A percentile compares a stretch with the other conserved stretches of the same genome.
Conservation (phyloP, 2,329 filamentous ascomycete genomes). For the Epichloe brachyelytri region DNA sequence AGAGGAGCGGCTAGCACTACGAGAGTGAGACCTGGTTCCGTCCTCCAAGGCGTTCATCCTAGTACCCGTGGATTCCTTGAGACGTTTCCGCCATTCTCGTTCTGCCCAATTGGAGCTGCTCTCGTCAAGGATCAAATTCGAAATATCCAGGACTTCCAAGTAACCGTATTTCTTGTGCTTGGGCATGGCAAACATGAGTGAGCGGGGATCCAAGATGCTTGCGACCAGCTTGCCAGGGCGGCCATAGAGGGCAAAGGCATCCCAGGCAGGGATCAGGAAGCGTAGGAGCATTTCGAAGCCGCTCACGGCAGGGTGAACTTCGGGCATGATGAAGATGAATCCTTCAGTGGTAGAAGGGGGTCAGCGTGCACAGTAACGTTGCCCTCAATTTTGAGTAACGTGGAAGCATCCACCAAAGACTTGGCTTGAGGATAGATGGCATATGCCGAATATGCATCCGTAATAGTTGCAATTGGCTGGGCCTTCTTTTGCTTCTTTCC, state of each 20-base stretch:
- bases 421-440: constrained; percentile 94
- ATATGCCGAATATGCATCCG: constrained; percentile 81
- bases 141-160: constrained; percentile 77
- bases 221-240: constrained; percentile 77
- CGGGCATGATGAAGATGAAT: constrained; percentile 96
- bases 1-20: constrained; percentile 45
- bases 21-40: constrained; percentile 29
- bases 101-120: constrained; percentile 71
- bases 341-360: constrained; percentile 72
- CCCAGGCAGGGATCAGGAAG: constrained; percentile 87
- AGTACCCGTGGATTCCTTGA: constrained; percentile 78
- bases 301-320: constrained; percentile 77
- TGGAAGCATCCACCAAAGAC: constrained; percentile 86
- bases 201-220: constrained; percentile 73
- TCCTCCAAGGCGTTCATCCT: constrained; percentile 57
- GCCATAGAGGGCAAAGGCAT: constrained; percentile 84
- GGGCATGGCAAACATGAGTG: constrained; percentile 97
- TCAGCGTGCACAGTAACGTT: constrained; percentile 76
- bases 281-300: constrained; percentile 93
- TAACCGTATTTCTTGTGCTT: constrained; percentile 81
- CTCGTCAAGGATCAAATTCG: constrained; percentile 62
- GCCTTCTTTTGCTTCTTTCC: constrained; percentile 85
- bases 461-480: constrained; percentile 80
- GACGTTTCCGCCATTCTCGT: constrained; percentile 72
- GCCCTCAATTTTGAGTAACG: constrained; percentile 86